A percentile compares a stretch with the other conserved stretches of the same genome.
These are phyloP conservation scores for Xylariaceae sp. DNA, from an alignment of 2,329 filamentous ascomycete species.

Conservation along the genomic window DNA sequence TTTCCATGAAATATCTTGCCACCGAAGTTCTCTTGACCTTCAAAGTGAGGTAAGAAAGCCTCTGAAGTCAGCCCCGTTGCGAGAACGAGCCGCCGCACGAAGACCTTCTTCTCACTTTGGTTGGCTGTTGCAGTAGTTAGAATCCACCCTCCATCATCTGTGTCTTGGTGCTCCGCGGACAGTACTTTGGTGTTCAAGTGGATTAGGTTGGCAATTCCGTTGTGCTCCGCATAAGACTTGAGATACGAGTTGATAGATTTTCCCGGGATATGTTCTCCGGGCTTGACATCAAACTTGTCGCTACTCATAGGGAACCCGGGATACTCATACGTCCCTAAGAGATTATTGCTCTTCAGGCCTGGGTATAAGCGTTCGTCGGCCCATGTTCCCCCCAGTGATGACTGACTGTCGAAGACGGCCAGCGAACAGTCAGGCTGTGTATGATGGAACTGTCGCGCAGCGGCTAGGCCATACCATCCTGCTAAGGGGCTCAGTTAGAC, in stretches of 20 bases:
- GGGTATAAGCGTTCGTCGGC: constrained; percentile 69
- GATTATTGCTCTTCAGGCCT: constrained; percentile 75
- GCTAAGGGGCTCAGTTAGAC: constrained; percentile 1
- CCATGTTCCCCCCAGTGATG: constrained; percentile 73
- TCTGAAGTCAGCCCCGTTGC: constrained; percentile 66
- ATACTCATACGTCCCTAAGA: constrained; percentile 74
- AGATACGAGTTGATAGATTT: constrained; percentile 62
- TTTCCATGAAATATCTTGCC: constrained; percentile 63
- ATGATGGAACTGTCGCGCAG: constrained; percentile 66
- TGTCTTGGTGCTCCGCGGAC: constrained; percentile 54
- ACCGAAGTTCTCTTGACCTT: constrained; percentile 55
- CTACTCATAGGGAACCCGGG: constrained; percentile 74
- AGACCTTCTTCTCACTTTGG: constrained; percentile 36
- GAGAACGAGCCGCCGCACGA: constrained; percentile 59
- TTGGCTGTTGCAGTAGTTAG: constrained; percentile 27
- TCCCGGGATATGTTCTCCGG: constrained; percentile 65
- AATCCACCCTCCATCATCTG: constrained; percentile 42
- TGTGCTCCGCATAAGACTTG: constrained; percentile 58
- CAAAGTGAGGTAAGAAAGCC: constrained; percentile 59
- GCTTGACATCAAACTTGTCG: constrained; percentile 52
- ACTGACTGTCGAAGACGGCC: constrained; percentile 61
- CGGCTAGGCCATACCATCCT: constrained; percentile 63
- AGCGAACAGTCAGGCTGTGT: constrained; percentile 63
- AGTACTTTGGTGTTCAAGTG: constrained; percentile 58
- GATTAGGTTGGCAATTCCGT: constrained; percentile 54